Percentiles rank a stretch among this genome's conserved stretches.
phyloP scores from a whole-genome alignment of 106 monocot genomes.

The Dendrobium nobile region DNA sequence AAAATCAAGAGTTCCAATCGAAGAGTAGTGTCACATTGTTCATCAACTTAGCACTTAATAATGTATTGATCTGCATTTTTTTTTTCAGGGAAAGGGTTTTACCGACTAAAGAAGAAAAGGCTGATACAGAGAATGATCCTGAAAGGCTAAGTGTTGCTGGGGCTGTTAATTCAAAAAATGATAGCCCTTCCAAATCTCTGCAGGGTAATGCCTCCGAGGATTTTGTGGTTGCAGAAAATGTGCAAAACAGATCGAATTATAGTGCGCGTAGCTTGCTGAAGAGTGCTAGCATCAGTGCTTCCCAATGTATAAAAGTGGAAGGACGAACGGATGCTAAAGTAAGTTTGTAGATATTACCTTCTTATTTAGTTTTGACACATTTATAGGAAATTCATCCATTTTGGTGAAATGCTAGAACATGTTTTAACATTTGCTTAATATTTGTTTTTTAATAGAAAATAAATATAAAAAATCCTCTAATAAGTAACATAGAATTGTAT shows the following conservation, averaged over 20 bases:
- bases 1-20: slow-evolving; percentile 6
- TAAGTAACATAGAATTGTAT: too few relatives aligned
- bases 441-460: too few relatives aligned
- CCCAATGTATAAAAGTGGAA: slow-evolving; percentile 57
- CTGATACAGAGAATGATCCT: slow-evolving; percentile 24
- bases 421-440: too few relatives aligned
- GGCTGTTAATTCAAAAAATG: slow-evolving; percentile 6
- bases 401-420: not conserved
- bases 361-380: not conserved
- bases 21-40: not conserved
- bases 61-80: not conserved
- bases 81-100: slow-evolving; percentile 56
- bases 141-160: slow-evolving; percentile 27
- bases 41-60: not conserved
- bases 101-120: slow-evolving; percentile 30
- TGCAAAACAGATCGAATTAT: slow-evolving; percentile 35
- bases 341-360: not conserved
- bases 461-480: too few relatives aligned
- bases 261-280: slow-evolving; percentile 69
- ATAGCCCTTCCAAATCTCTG: slow-evolving; percentile 31
- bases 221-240: slow-evolving; percentile 26
- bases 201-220: slow-evolving; percentile 29
- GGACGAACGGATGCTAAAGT: slow-evolving; percentile 2
- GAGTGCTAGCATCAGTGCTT: slow-evolving; percentile 88
- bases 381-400: not conserved